Conservation (phyloP, 2,329 filamentous ascomycete species). For the Cladorrhinum sp. region DNA sequence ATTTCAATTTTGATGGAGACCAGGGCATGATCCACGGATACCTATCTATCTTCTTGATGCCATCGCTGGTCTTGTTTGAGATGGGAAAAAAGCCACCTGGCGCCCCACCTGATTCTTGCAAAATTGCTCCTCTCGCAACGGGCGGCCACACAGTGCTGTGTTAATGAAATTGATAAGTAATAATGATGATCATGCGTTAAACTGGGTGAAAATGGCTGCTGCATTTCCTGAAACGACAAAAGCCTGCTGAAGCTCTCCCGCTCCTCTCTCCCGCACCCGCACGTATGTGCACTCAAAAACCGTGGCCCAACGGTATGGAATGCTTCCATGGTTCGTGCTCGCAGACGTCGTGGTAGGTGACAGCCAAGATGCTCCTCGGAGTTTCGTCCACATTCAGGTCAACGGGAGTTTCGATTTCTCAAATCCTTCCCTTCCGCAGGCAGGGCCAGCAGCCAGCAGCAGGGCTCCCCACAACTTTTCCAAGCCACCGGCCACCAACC, state of each 20-base stretch:
- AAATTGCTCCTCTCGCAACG: background rate
- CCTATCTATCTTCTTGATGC: too few species aligned
- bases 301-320: background rate
- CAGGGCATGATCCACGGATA: constrained; percentile 1
- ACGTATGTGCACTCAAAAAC: too few species aligned
- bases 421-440: background rate
- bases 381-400: background rate
- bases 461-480: constrained; percentile 5
- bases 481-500: constrained; percentile 5
- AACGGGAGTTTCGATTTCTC: background rate
- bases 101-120: background rate
- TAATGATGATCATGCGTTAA: background rate
- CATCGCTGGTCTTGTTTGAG: constrained; percentile 1
- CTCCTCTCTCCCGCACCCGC: background rate
- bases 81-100: background rate
- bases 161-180: background rate
- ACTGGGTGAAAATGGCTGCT: background rate
- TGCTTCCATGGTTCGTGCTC: background rate
- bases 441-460: background rate
- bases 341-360: background rate
- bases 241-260: constrained; percentile 4
- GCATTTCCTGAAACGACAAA: constrained; percentile 5
- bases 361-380: background rate
- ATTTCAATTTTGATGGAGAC: background rate
- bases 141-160: too few species aligned